Evolutionary conservation across 2,329 filamentous ascomycete species (phyloP), one percentile per base, ranked within the genome.

Genomic region (Aureobasidium sp.): DNA sequence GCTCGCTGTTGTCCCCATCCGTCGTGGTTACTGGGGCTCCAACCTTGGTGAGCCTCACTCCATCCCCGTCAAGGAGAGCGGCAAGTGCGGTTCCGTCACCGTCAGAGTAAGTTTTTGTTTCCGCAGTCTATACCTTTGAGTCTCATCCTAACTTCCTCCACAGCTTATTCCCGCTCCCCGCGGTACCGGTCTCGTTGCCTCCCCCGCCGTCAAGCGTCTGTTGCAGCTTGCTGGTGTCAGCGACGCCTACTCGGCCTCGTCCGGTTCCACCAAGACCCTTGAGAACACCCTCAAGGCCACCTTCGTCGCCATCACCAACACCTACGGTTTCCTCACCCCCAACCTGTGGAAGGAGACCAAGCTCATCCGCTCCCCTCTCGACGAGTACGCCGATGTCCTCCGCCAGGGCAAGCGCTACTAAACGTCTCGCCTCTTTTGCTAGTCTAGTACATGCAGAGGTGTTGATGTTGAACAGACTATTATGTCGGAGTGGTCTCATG

Each of bases 201-300:
- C 94, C 68, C 94, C 94, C 77, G 93, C 94, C 71, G 94, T 99
- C 85, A 99, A 99, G 90, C 93, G 94, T 87, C 91, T 99, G 76
- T 88, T 99, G 76, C 94, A 99, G 86, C 90, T 99, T 75, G 94
- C 94, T 74, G 94, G 94, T 93, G 93, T 99, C 75, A 85, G 93
- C 78, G 94, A 99, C 76, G 88, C 91, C 79, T 99, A 99, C 89
- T 97, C 93, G 71, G 92, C 91, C 67, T 99, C 94, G 64, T 90
- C 94, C 77, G 94, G 94, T 72, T 97, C 91, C 69, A 99, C 94
- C 82, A 99, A 99, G 90, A 99, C 94, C 74, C 91, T 99, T 77
- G 94, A 99, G 87, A 99, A 99, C 86, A 99, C 94, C 73, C 90
- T 99, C 79, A 99, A 99, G 88, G 94, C 94, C 69, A 97, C 91